Evolutionary conservation across 2,329 filamentous ascomycete species (phyloP).

Genomic region (Fusarium avenaceum): DNA sequence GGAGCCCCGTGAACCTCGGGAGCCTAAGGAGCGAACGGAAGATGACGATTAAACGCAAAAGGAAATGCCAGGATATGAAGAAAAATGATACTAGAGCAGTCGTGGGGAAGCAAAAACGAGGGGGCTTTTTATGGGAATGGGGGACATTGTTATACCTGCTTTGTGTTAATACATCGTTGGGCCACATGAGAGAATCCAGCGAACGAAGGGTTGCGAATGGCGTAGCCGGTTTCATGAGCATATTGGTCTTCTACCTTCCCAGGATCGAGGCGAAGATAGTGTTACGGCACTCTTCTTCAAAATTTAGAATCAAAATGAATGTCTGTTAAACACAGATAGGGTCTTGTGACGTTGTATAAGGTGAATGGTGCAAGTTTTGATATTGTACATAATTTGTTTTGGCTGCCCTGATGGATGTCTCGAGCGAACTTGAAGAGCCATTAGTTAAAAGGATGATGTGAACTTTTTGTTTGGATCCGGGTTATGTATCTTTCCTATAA

Average conservation of each 20-base stretch:
- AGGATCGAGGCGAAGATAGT: slow-evolving; percentile 40
- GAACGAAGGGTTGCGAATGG: slow-evolving; percentile 54
- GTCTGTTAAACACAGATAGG: slow-evolving; percentile 27
- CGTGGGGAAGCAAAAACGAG: slow-evolving; percentile 32
- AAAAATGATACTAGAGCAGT: slow-evolving; percentile 40
- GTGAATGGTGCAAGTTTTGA: slow-evolving; percentile 4
- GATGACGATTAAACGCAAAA: slow-evolving; percentile 65
- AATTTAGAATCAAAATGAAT: slow-evolving; percentile 42
- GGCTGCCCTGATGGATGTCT: neutral
- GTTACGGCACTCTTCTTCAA: slow-evolving; percentile 35
- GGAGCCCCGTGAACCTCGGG: slow-evolving; percentile 32
- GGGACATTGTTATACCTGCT: slow-evolving; percentile 48
- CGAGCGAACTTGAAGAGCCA: neutral
- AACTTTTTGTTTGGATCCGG: slow-evolving; percentile 37
- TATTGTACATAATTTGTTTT: slow-evolving; percentile 29
- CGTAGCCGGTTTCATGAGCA: slow-evolving; percentile 55
- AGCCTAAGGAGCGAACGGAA: slow-evolving; percentile 62
- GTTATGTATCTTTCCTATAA: slow-evolving; percentile 31
- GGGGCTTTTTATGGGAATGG: slow-evolving; percentile 38
- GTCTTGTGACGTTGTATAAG: neutral
- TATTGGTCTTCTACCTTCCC: slow-evolving; percentile 50
- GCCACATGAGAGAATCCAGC: slow-evolving; percentile 45
- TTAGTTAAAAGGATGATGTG: slow-evolving; percentile 28
- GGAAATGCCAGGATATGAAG: slow-evolving; percentile 29
- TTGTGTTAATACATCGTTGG: slow-evolving; percentile 54